Conservation (phyloP, 106 monocot genomes). For the Ottelia alismoides region DNA sequence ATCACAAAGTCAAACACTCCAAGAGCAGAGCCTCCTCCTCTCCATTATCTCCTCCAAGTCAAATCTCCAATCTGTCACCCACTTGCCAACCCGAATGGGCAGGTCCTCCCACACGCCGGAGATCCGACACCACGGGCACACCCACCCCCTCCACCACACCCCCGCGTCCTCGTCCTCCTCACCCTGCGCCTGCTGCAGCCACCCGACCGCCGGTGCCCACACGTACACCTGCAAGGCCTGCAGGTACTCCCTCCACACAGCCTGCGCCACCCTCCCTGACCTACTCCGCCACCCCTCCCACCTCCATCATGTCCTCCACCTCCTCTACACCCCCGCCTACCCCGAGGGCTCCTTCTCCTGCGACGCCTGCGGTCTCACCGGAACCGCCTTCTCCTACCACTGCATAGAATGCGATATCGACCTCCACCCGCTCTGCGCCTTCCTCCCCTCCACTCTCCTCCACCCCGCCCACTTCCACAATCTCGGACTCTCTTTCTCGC, state of each 20-base stretch:
- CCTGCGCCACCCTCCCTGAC: slow-evolving; percentile 17
- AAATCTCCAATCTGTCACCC: no score
- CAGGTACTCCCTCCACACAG: slow-evolving; percentile 27
- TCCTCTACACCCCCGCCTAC: slow-evolving; percentile 31
- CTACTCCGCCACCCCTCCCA: slow-evolving; percentile 27
- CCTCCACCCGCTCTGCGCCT: slow-evolving; percentile 22
- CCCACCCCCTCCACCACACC: slow-evolving; percentile 22
- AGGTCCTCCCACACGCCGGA: not conserved
- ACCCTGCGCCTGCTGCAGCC: slow-evolving; percentile 11
- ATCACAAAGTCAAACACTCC: no score
- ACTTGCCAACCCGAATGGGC: slow-evolving; percentile 19
- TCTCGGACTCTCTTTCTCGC: slow-evolving; percentile 15
- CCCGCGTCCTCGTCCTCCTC: not conserved
- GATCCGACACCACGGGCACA: slow-evolving; percentile 20
- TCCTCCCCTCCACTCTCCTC: slow-evolving; percentile 10
- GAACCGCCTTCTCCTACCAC: slow-evolving; percentile 32
- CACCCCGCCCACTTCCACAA: slow-evolving; percentile 12
- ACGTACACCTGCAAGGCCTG: slow-evolving; percentile 25
- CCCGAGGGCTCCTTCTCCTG: slow-evolving; percentile 27
- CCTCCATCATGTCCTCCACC: slow-evolving; percentile 23
- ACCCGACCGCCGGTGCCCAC: not conserved
- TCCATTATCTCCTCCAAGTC: no score
- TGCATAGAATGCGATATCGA: slow-evolving; percentile 23
- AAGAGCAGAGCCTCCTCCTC: no score
- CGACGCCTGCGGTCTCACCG: slow-evolving; percentile 26